These are phyloP conservation scores for Acanthamoeba culbertsoni DNA, from an alignment of 208 protist genomes.

Conservation along the genomic window DNA sequence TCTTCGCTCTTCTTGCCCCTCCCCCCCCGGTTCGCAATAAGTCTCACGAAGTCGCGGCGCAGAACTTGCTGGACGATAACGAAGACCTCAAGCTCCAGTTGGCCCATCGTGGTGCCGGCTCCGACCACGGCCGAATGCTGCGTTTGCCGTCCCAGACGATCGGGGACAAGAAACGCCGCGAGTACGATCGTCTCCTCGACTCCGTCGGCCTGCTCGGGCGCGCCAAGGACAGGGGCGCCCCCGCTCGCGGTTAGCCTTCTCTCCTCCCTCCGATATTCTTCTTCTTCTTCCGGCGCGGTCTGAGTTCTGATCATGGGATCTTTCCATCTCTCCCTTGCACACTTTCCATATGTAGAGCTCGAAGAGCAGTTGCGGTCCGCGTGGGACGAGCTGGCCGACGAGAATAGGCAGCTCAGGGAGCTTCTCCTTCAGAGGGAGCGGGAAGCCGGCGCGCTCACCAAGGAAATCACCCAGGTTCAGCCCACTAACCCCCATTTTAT, in stretches of 20 bases:
- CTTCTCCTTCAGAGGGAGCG: background rate
- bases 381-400: background rate
- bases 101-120: background rate
- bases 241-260: background rate
- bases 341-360: too few relatives aligned
- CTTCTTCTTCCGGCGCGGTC: too few relatives aligned
- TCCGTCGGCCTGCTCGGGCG: background rate
- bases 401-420: background rate
- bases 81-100: background rate
- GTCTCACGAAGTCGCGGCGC: background rate
- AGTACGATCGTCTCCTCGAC: background rate
- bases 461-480: background rate
- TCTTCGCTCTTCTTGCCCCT: background rate
- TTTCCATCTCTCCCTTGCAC: too few relatives aligned
- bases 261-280: background rate
- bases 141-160: background rate
- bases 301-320: too few relatives aligned
- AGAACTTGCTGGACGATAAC: background rate
- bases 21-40: background rate
- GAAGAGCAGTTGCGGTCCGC: background rate
- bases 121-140: background rate
- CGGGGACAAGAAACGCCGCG: background rate
- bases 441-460: background rate
- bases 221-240: background rate
- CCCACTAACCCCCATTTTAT: background rate